Evolutionary conservation across 768 basidiomycete species (phyloP).

Genomic region (Phlegmacium glaucopus): DNA sequence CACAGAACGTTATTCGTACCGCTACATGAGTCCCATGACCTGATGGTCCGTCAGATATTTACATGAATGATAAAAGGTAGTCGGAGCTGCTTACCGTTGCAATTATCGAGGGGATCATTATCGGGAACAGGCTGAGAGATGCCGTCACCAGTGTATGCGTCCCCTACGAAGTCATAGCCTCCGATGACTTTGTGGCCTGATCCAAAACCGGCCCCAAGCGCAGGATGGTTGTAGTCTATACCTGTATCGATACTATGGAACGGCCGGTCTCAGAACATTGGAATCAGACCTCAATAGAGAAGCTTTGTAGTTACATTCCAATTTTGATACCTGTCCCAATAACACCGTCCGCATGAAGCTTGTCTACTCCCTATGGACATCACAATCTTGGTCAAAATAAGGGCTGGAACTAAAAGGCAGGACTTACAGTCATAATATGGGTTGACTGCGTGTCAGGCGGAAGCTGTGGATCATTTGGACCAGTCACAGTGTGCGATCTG

Average conservation of each 20-base stretch:
- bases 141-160: slow-evolving; percentile 30
- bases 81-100: slow-evolving; percentile 1
- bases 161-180: slow-evolving; percentile 55
- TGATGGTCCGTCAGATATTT: neutral
- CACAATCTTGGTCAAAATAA: neutral
- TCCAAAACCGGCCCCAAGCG: slow-evolving; percentile 47
- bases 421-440: slow-evolving; percentile 47
- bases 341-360: slow-evolving; percentile 58
- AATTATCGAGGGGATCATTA: slow-evolving; percentile 10
- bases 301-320: slow-evolving; percentile 43
- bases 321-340: slow-evolving; percentile 67
- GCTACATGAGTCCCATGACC: slow-evolving; percentile 54
- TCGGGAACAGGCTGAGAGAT: slow-evolving; percentile 9
- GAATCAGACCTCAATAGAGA: neutral
- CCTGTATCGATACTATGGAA: slow-evolving; percentile 45
- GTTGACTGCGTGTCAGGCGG: slow-evolving; percentile 44
- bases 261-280: neutral
- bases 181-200: slow-evolving; percentile 42
- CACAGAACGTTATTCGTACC: slow-evolving; percentile 3
- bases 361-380: slow-evolving; percentile 49
- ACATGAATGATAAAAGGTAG: neutral
- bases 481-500: slow-evolving; percentile 33
- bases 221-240: slow-evolving; percentile 53
- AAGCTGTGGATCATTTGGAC: slow-evolving; percentile 33
- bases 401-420: neutral